phyloP scores from a whole-genome alignment of 164 flowering plant genomes.

The Tetrastigma voinierianum region DNA sequence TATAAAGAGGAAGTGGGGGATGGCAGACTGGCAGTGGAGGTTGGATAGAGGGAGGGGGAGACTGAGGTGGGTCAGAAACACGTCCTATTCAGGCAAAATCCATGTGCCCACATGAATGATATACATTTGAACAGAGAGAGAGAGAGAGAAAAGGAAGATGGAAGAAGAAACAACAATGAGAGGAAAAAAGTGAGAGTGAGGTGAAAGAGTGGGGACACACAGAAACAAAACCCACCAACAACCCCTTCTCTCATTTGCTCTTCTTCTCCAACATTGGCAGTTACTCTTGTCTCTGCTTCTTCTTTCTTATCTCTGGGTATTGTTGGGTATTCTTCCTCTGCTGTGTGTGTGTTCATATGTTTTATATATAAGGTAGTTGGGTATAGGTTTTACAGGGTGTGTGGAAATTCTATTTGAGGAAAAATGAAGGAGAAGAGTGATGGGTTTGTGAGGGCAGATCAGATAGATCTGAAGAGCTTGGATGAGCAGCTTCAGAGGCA shows the following conservation, averaged over 20 bases:
- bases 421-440: constrained; percentile 31
- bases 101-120: constrained; percentile 45
- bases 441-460: constrained; percentile 59
- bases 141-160: not conserved
- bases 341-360: no score
- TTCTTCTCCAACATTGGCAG: not conserved
- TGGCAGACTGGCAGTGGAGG: no score
- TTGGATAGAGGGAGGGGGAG: constrained; percentile 5
- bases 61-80: constrained; percentile 28
- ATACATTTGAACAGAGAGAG: not conserved
- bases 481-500: constrained; percentile 58
- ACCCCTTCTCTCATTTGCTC: not conserved
- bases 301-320: not conserved
- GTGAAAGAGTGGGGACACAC: not conserved
- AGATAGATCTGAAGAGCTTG: constrained; percentile 63
- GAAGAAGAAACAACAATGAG: not conserved
- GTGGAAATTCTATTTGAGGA: not conserved
- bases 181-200: not conserved
- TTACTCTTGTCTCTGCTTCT: constrained; percentile 1
- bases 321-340: no score
- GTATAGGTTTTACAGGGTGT: not conserved
- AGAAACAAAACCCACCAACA: constrained; percentile 1
- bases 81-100: constrained; percentile 35
- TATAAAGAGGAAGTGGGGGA: constrained; percentile 3
- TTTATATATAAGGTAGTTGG: no score